A percentile compares a stretch with the other conserved stretches of the same genome.
phyloP scores from a whole-genome alignment of 495 filamentous ascomycete species.

The Thermothielavioides terrestris region DNA sequence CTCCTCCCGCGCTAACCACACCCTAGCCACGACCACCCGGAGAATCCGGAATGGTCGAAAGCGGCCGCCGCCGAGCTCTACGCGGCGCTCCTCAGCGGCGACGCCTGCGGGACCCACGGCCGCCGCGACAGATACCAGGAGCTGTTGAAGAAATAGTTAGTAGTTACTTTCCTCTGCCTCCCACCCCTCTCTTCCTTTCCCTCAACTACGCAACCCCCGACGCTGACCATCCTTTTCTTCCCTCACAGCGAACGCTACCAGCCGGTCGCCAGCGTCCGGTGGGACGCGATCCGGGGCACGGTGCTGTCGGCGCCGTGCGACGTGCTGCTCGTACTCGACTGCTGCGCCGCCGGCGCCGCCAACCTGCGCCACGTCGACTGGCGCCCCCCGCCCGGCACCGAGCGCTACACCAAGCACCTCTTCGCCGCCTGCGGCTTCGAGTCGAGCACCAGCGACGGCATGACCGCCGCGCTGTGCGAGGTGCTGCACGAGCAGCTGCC shows the following conservation, averaged over 20 bases:
- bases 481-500: constrained; percentile 19
- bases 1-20: not conserved
- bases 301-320: constrained; percentile 23
- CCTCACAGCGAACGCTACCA: constrained; percentile 25
- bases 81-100: constrained; percentile 16
- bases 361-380: constrained; percentile 19
- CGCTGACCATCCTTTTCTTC: not conserved
- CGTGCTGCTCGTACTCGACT: constrained; percentile 28
- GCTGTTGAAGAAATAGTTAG: constrained; percentile 28
- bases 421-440: constrained; percentile 31
- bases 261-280: constrained; percentile 22
- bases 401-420: constrained; percentile 28
- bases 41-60: constrained; percentile 22
- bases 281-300: constrained; percentile 19
- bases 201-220: not conserved
- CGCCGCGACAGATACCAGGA: constrained; percentile 7
- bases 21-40: constrained; percentile 26
- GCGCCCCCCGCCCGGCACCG: constrained; percentile 12
- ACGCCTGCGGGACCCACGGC: constrained; percentile 10
- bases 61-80: constrained; percentile 28
- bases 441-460: constrained; percentile 28
- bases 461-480: constrained; percentile 28
- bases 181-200: not conserved
- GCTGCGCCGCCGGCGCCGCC: constrained; percentile 29
- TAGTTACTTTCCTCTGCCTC: constrained; percentile 18